Base-by-base conservation (phyloP, 176 grass and related monocot genomes). In the Oryza meyeriana region DNA sequence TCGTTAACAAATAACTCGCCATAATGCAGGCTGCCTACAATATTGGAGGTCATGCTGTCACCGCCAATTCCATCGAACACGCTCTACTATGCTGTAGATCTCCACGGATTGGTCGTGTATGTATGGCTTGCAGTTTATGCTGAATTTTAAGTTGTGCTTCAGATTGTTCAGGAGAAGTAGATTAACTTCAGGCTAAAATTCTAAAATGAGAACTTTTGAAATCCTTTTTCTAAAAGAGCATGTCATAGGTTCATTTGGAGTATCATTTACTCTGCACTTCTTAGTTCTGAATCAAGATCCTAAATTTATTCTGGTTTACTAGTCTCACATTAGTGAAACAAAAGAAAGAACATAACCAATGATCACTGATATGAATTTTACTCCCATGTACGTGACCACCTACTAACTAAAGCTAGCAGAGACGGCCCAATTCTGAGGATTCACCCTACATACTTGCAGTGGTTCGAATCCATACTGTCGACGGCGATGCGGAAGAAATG, bases 1-100 rank as follows among this genome's bases (percentile, higher is more conserved):
- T 30, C 6, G 20, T 57, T 85, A 22, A 76, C 38, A 45, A 68
- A 75, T 78, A 35, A 40, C 34, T 80, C 36, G 24, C 31, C 48
- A 25, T 89, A 28, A 61, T 82, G 10, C 87, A 95, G 96, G 96
- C 96, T 74, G 96, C 96, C 45, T 99, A 99, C 73, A 99, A 95
- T 59, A 85, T 95, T 47, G 96, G 91, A 76, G 91, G 93, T 2
- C 89, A 91, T 84, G 75, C 87, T 11, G 85, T 99, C n/a, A 99
- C 96, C 1, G 91, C 93, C 31, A 93, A 99, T 70, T 90, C 88
- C 73, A 93, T 99, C 13, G 96, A 99, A 41, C 80, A 95, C 7
- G 87, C 82, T n/a, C 80, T 99, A 11, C 11, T 99, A 55, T 81
- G 89, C 61, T 95, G 91, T 66, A 88, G 50, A 47, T 91, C 96